A percentile compares a stretch with the other conserved stretches of the same genome.
Conservation (phyloP, 2,329 filamentous ascomycete genomes). For the Aspergillus texensis region DNA sequence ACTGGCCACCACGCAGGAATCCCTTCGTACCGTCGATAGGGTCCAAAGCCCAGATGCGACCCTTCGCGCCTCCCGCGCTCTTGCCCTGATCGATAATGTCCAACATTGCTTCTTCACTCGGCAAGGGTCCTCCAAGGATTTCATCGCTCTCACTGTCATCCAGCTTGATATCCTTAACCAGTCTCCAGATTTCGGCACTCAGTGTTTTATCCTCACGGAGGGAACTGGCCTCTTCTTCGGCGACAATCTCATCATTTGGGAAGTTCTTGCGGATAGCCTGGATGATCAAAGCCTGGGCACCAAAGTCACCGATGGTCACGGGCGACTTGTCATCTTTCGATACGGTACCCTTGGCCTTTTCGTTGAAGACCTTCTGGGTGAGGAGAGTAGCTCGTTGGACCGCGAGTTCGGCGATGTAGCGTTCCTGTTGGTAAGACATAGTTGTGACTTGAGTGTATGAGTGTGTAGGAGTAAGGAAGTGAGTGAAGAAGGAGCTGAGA, state of each 20-base stretch:
- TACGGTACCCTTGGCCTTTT: conserved; percentile 91
- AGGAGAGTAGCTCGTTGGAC: conserved; percentile 80
- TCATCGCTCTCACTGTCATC: conserved; percentile 66
- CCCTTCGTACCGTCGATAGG: conserved; percentile 98
- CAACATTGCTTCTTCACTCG: conserved; percentile 64
- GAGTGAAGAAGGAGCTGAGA: conserved; percentile 42
- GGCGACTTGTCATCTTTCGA: conserved; percentile 95
- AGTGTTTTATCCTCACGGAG: conserved; percentile 72
- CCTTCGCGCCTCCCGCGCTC: conserved; percentile 42
- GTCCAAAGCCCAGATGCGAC: conserved; percentile 90
- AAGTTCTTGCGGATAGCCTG: conserved; percentile 86
- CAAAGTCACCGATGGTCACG: conserved; percentile 97
- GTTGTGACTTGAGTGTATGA: conserved; percentile 29
- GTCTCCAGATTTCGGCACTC: conserved; percentile 77
- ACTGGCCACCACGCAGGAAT: conserved; percentile 93
- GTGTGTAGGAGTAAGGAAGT: conserved; percentile 23
- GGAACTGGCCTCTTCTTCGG: conserved; percentile 87
- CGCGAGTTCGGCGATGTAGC: conserved; percentile 81
- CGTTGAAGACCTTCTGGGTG: conserved; percentile 77
- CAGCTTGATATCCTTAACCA: conserved; percentile 74
- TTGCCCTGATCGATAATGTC: conserved; percentile 60
- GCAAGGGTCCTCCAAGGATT: conserved; percentile 69
- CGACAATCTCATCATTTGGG: conserved; percentile 86
- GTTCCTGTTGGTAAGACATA: conserved; percentile 71
- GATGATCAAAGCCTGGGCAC: conserved; percentile 95